A percentile compares a stretch with the other conserved stretches of the same genome.
Evolutionary conservation across 441 rosid genomes (phyloP).

Genomic region (Populus hybrid): DNA sequence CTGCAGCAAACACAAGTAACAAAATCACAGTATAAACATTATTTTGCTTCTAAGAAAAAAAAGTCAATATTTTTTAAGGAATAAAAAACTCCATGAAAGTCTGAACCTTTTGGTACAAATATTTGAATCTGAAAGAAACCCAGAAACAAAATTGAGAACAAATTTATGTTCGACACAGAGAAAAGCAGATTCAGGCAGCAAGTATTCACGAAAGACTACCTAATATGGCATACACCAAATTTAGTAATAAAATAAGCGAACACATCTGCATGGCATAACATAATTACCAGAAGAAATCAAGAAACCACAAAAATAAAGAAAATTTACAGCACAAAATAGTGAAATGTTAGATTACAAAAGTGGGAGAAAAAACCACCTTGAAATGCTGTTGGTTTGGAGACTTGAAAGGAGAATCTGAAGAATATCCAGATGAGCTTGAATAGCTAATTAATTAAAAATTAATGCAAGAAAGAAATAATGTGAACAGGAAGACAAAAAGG

Average conservation of each 20-base stretch:
- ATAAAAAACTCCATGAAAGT: neutral
- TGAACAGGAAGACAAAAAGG: slow-evolving; percentile 17
- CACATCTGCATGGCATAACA: neutral
- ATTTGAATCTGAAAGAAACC: neutral
- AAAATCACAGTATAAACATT: neutral
- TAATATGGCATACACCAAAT: neutral
- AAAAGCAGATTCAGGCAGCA: neutral
- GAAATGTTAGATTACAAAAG: neutral
- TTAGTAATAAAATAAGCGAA: neutral
- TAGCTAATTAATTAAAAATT: slow-evolving; percentile 13
- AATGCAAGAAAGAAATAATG: slow-evolving; percentile 18
- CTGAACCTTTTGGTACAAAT: neutral
- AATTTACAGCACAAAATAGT: neutral
- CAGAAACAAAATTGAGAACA: neutral
- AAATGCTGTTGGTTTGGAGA: slow-evolving; percentile 9
- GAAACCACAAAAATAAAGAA: slow-evolving; percentile 1
- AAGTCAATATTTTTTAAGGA: neutral
- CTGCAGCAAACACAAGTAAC: neutral
- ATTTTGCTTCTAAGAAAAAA: neutral
- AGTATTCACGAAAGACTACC: neutral
- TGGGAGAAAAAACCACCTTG: slow-evolving; percentile 16
- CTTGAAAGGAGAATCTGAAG: slow-evolving; percentile 19
- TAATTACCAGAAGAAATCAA: neutral
- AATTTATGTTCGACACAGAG: neutral
- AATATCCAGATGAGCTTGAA: slow-evolving; percentile 20